Percentiles rank a stretch among this genome's conserved stretches.
These are phyloP conservation scores for Magnusiomyces fungicola DNA, from an alignment of 1,139 yeast genomes.

Conservation along the genomic window DNA sequence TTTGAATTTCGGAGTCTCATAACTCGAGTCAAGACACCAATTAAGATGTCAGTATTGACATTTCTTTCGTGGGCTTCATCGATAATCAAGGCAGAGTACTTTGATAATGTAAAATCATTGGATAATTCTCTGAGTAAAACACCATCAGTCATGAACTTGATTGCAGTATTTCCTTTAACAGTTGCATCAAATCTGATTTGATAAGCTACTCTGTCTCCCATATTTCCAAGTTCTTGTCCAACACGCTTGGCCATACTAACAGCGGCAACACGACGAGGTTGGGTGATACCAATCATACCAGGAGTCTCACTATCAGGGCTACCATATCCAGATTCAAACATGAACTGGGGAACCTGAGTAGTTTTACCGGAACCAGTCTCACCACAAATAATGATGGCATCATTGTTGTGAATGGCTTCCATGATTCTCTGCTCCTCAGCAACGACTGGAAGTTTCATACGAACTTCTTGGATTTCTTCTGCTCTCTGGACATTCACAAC, in stretches of 20 bases:
- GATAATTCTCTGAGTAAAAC: constrained; percentile 88
- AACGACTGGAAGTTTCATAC: constrained; percentile 78
- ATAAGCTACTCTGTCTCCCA: constrained; percentile 70
- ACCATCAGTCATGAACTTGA: constrained; percentile 99
- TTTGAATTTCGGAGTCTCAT: constrained; percentile 50
- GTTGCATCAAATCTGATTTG: constrained; percentile 88
- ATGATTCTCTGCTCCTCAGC: constrained; percentile 87
- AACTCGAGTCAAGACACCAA: constrained; percentile 91
- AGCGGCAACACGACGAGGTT: constrained; percentile 98
- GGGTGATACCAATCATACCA: constrained; percentile 94
- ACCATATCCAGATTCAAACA: constrained; percentile 87
- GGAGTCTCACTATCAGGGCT: constrained; percentile 56
- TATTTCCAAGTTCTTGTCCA: constrained; percentile 71
- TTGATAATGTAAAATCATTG: constrained; percentile 69
- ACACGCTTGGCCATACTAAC: constrained; percentile 96
- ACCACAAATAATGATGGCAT: constrained; percentile 88
- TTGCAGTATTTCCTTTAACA: constrained; percentile 59
- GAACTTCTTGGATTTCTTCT: constrained; percentile 53
- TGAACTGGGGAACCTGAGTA: constrained; percentile 91
- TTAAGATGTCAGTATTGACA: constrained; percentile 88
- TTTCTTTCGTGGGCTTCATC: constrained; percentile 99
- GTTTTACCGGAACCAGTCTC: constrained; percentile 99
- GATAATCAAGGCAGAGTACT: constrained; percentile 79
- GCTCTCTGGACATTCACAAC: constrained; percentile 62
- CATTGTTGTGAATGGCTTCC: constrained; percentile 94